Evolutionary conservation across 306 rosid species (phyloP).

Genomic region (Vigna unguiculata): DNA sequence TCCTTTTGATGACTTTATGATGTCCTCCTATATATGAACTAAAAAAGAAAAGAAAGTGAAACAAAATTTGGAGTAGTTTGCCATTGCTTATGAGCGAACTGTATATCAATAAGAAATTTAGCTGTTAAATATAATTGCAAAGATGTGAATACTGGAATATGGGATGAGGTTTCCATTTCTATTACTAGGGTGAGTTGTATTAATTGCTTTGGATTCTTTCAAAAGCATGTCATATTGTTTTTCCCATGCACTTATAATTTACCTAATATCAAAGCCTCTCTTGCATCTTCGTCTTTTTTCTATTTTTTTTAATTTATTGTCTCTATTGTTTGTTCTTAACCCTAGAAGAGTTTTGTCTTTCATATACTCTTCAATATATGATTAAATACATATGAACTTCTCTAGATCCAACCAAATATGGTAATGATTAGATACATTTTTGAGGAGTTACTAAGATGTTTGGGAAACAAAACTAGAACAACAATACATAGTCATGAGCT

Average conservation of each 20-base stretch:
- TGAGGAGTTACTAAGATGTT: constrained; percentile 17
- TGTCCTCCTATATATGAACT: constrained; percentile 8
- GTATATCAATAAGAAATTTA: constrained; percentile 24
- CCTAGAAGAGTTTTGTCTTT: not conserved
- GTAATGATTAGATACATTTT: not conserved
- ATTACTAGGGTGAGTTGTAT: too few species aligned
- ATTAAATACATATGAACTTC: constrained; percentile 10
- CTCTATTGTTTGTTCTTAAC: constrained; percentile 11
- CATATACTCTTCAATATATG: constrained; percentile 29
- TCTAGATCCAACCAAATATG: not conserved
- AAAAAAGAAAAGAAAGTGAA: constrained; percentile 16
- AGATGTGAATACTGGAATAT: too few species aligned
- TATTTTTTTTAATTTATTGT: not conserved
- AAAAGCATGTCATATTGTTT: not conserved
- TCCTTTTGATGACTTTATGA: constrained; percentile 23
- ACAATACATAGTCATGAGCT: constrained; percentile 27
- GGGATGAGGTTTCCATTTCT: too few species aligned
- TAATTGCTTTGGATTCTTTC: constrained; percentile 42
- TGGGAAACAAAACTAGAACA: constrained; percentile 31
- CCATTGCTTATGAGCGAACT: constrained; percentile 3
- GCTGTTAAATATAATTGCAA: constrained; percentile 32
- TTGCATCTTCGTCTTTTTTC: constrained; percentile 3
- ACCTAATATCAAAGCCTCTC: not conserved
- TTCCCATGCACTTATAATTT: not conserved
- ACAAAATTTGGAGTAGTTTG: not conserved